A percentile compares a stretch with the other conserved stretches of the same genome.
Evolutionary conservation across 179 eudicot species (phyloP).

Genomic region (Patellifolia procumbens): DNA sequence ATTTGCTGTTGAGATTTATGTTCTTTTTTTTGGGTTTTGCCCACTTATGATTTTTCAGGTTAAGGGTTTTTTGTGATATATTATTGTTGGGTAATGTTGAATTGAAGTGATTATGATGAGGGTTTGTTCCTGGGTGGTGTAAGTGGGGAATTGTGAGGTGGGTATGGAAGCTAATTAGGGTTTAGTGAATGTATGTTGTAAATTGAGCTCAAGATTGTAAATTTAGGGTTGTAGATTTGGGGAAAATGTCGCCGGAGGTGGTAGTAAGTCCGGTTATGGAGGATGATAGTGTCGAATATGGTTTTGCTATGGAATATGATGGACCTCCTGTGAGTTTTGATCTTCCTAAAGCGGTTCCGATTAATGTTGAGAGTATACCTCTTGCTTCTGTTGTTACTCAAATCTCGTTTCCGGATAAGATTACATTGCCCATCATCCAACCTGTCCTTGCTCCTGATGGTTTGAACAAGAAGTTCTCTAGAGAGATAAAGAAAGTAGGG

Average conservation of each 20-base stretch:
- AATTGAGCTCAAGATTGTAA: constrained; percentile 20
- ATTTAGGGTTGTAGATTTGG: constrained; percentile 3
- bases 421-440: constrained; percentile 68
- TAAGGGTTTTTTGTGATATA: constrained; percentile 2
- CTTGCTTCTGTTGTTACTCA: constrained; percentile 70
- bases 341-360: constrained; percentile 84
- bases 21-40: neutral
- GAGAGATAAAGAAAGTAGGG: constrained; percentile 45
- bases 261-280: constrained; percentile 25
- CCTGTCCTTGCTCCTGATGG: constrained; percentile 60
- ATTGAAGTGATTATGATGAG: constrained; percentile 12
- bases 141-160: constrained; percentile 24
- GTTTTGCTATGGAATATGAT: constrained; percentile 81
- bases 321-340: constrained; percentile 78
- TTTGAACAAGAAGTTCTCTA: constrained; percentile 49
- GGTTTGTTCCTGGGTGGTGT: constrained; percentile 18
- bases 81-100: neutral
- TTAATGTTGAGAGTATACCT: constrained; percentile 72
- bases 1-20: neutral
- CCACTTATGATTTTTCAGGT: constrained; percentile 16
- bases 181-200: constrained; percentile 19
- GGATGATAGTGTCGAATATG: constrained; percentile 56
- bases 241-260: constrained; percentile 35
- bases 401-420: constrained; percentile 35
- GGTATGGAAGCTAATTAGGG: constrained; percentile 32